A percentile compares a stretch with the other conserved stretches of the same genome.
Conservation (phyloP, 2,329 filamentous ascomycete species). For the Paraphaeosphaeria sporulosa region DNA sequence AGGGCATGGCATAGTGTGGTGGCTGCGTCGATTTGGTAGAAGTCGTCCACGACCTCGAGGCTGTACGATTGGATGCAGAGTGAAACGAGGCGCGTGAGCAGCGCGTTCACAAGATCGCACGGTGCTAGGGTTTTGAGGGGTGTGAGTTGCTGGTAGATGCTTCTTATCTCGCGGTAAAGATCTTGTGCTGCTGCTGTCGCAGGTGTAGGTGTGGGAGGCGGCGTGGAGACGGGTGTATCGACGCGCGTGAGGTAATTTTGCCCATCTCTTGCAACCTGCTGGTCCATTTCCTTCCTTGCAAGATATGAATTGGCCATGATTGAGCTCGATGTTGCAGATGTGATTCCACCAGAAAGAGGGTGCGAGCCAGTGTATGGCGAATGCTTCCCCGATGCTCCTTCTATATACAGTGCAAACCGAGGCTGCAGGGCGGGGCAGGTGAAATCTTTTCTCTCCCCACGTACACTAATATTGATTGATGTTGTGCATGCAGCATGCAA, state of each 20-base stretch:
- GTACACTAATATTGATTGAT: slow-evolving; percentile 4
- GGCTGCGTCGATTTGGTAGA: slow-evolving; percentile 44
- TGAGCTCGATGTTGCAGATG: background rate
- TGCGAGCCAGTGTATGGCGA: background rate
- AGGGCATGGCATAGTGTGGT: slow-evolving; percentile 48
- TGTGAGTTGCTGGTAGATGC: slow-evolving; percentile 26
- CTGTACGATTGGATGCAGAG: slow-evolving; percentile 44
- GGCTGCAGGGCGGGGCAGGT: slow-evolving; percentile 1
- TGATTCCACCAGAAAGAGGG: background rate
- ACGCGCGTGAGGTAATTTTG: background rate
- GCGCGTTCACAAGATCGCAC: slow-evolving; percentile 38
- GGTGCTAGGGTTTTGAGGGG: slow-evolving; percentile 39
- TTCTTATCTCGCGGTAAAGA: slow-evolving; percentile 30
- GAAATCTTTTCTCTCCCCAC: slow-evolving; percentile 7
- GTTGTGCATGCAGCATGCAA: slow-evolving; percentile 5
- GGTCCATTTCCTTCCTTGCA: background rate
- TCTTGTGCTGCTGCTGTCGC: slow-evolving; percentile 25
- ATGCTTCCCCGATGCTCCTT: background rate
- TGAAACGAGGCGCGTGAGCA: slow-evolving; percentile 49
- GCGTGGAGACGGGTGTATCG: slow-evolving; percentile 19
- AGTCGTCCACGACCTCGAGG: slow-evolving; percentile 28
- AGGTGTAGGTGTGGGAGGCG: slow-evolving; percentile 34
- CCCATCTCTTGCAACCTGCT: background rate
- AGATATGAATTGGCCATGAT: background rate
- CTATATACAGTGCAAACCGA: background rate